A percentile compares a stretch with the other conserved stretches of the same genome.
These are phyloP conservation scores for Dendrobium chrysotoxum DNA, from an alignment of 106 monocot species.

Conservation along the genomic window DNA sequence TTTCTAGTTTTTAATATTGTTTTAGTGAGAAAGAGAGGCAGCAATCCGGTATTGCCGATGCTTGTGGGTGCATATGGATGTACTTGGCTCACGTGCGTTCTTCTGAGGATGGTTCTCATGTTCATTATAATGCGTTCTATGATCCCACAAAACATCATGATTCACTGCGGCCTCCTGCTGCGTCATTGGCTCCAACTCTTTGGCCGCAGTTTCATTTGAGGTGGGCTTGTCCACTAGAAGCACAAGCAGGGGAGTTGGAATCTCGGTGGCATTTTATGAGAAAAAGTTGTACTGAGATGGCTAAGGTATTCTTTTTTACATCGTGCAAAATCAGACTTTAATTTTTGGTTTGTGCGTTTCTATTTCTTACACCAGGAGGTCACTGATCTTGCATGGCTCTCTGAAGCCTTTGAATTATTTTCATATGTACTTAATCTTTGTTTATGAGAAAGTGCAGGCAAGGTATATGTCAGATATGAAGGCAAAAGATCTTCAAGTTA, in stretches of 20 bases:
- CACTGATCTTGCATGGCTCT: background rate
- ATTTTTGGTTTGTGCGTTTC: too few species aligned
- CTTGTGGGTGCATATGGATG: slow-evolving; percentile 83
- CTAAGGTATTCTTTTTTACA: slow-evolving; percentile 45
- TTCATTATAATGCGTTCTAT: slow-evolving; percentile 75
- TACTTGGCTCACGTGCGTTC: slow-evolving; percentile 56
- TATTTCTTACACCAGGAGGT: too few species aligned
- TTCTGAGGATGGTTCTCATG: slow-evolving; percentile 53
- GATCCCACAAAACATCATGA: slow-evolving; percentile 44
- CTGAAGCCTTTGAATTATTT: background rate
- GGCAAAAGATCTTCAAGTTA: slow-evolving; percentile 41
- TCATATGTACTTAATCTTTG: background rate
- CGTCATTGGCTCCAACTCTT: slow-evolving; percentile 86
- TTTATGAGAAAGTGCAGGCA: slow-evolving; percentile 28
- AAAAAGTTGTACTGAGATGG: slow-evolving; percentile 41
- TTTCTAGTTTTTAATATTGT: background rate
- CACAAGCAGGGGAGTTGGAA: slow-evolving; percentile 64
- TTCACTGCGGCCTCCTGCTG: slow-evolving; percentile 79
- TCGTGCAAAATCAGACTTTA: background rate
- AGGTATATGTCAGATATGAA: slow-evolving; percentile 58
- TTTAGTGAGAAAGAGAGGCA: slow-evolving; percentile 91
- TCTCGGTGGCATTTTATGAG: slow-evolving; percentile 46
- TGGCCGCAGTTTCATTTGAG: slow-evolving; percentile 97
- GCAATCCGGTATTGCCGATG: slow-evolving; percentile 42
- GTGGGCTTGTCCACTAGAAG: slow-evolving; percentile 91